Percentiles rank a stretch among this genome's conserved stretches.
Evolutionary conservation across 2,329 filamentous ascomycete genomes (phyloP).

Genomic region (Endothia cerciana): DNA sequence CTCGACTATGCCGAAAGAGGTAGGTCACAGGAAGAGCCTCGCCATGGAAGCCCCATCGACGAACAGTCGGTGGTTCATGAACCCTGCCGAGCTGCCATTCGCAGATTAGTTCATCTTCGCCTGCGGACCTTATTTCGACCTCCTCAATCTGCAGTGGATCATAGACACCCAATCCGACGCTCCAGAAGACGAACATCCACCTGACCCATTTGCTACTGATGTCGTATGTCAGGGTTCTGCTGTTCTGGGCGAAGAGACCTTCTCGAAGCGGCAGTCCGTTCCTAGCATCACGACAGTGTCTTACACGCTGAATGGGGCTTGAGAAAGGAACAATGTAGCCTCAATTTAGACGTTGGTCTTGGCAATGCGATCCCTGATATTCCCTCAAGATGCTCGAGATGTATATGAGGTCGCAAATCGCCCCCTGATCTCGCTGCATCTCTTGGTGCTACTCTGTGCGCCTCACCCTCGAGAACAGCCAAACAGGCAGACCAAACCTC

Average conservation of each 20-base stretch:
- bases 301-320: neutral
- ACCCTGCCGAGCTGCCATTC: slow-evolving; percentile 11
- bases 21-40: neutral
- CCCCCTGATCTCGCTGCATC: neutral
- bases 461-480: slow-evolving; percentile 5
- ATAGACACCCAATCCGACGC: neutral
- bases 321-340: neutral
- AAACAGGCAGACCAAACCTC: neutral
- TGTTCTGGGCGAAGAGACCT: slow-evolving; percentile 21
- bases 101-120: neutral
- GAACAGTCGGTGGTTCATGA: neutral
- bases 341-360: neutral
- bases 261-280: slow-evolving; percentile 27
- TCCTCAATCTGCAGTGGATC: neutral
- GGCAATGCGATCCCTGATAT: neutral
- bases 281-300: neutral
- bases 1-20: neutral
- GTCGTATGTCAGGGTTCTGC: neutral
- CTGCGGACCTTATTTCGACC: slow-evolving; percentile 7
- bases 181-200: neutral
- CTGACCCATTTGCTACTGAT: neutral
- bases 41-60: neutral
- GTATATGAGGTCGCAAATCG: slow-evolving; percentile 12
- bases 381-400: neutral
- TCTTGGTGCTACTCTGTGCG: neutral